Conservation (phyloP, 2,329 filamentous ascomycete species). For the Teratosphaeria epicoccoides region DNA sequence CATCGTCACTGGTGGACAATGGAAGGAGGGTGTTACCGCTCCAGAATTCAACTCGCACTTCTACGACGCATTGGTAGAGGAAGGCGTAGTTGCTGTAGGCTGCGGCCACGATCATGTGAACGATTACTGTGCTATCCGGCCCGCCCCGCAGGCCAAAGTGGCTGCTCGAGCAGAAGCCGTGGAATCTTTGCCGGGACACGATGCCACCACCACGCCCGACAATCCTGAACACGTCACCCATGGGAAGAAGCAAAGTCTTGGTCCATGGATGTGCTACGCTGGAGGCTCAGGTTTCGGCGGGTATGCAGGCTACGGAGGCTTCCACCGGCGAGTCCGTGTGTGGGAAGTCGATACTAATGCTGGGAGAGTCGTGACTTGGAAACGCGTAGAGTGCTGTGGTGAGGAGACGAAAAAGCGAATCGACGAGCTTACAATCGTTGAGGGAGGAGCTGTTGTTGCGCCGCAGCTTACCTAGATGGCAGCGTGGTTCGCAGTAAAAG, state of each 20-base stretch:
- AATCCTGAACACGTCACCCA: neutral
- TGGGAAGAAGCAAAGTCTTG: conserved; percentile 12
- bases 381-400: conserved; percentile 59
- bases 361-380: conserved; percentile 83
- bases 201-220: neutral
- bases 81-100: conserved; percentile 76
- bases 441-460: conserved; percentile 43
- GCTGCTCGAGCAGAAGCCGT: conserved; percentile 10
- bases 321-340: conserved; percentile 70
- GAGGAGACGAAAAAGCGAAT: conserved; percentile 41
- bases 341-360: conserved; percentile 92
- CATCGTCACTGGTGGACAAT: conserved; percentile 51
- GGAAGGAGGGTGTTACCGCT: conserved; percentile 75
- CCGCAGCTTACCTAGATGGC: neutral
- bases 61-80: conserved; percentile 73
- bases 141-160: conserved; percentile 8
- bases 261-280: conserved; percentile 94
- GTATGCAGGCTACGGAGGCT: conserved; percentile 84
- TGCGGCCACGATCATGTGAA: conserved; percentile 96
- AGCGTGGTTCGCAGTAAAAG: too few relatives aligned
- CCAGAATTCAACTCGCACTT: conserved; percentile 89
- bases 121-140: conserved; percentile 73
- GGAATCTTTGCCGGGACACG: neutral
- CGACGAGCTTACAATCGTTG: conserved; percentile 52
- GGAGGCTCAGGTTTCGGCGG: conserved; percentile 88